A percentile compares a stretch with the other conserved stretches of the same genome.
phyloP scores from a whole-genome alignment of 2,329 filamentous ascomycete species.

The Cordyceps farinosa region DNA sequence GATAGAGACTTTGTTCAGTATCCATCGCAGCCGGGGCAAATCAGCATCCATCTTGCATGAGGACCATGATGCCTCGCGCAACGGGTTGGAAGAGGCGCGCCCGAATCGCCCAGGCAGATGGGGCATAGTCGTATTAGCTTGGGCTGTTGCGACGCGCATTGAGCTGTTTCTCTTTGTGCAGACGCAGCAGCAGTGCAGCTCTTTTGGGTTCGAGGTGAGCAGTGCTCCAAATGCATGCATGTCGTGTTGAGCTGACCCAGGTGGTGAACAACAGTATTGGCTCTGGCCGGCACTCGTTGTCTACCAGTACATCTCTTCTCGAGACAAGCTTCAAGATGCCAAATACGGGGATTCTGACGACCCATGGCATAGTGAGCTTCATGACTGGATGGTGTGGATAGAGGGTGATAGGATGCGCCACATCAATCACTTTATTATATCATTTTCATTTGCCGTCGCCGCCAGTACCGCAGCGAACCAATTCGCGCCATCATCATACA shows the following conservation, averaged over 20 bases:
- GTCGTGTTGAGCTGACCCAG: too few species aligned
- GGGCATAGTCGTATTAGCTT: constrained; percentile 42
- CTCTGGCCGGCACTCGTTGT: constrained; percentile 28
- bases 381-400: constrained; percentile 48
- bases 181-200: constrained; percentile 48
- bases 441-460: constrained; percentile 38
- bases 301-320: constrained; percentile 42
- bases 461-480: constrained; percentile 41
- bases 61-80: background rate
- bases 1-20: background rate
- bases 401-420: constrained; percentile 37
- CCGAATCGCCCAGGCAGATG: constrained; percentile 46
- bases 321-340: constrained; percentile 40
- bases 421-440: constrained; percentile 33
- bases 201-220: constrained; percentile 46
- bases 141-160: constrained; percentile 44
- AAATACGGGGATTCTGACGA: constrained; percentile 40
- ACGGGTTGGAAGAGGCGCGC: constrained; percentile 3
- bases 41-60: background rate
- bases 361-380: constrained; percentile 44
- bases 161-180: constrained; percentile 46
- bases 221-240: background rate
- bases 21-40: background rate
- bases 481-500: constrained; percentile 46
- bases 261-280: background rate